These are phyloP conservation scores for Gossypium stocksii DNA, from an alignment of 345 rosid species.

Conservation along the genomic window DNA sequence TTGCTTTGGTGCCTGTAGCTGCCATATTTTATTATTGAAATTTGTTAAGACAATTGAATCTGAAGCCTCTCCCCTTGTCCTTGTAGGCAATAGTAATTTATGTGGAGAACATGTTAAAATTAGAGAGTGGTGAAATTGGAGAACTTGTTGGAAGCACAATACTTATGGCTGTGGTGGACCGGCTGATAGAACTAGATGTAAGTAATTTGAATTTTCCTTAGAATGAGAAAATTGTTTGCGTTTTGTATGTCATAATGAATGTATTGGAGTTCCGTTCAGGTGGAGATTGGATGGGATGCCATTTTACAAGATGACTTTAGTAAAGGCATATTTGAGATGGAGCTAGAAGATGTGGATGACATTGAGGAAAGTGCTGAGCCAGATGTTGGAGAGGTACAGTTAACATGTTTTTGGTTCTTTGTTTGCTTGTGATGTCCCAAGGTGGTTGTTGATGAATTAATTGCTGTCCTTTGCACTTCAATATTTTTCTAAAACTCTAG, in stretches of 20 bases:
- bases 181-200: constrained; percentile 84
- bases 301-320: constrained; percentile 56
- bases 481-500: neutral
- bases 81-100: constrained; percentile 40
- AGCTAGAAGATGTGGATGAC: constrained; percentile 58
- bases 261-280: constrained; percentile 29
- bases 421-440: neutral
- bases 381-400: constrained; percentile 46
- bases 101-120: constrained; percentile 73
- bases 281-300: constrained; percentile 81
- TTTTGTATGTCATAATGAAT: constrained; percentile 8
- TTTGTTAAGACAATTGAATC: neutral
- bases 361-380: constrained; percentile 30
- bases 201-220: constrained; percentile 28
- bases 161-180: constrained; percentile 66
- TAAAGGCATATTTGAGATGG: constrained; percentile 82
- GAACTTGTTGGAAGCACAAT: constrained; percentile 63
- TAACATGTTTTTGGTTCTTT: neutral
- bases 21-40: neutral
- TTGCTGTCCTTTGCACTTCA: neutral
- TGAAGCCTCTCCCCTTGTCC: neutral
- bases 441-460: neutral
- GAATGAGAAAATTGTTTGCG: constrained; percentile 5
- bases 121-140: constrained; percentile 69
- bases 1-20: neutral